Conservation (phyloP, 192 early-diverging fungal genomes). For the Piromyces sp. region DNA sequence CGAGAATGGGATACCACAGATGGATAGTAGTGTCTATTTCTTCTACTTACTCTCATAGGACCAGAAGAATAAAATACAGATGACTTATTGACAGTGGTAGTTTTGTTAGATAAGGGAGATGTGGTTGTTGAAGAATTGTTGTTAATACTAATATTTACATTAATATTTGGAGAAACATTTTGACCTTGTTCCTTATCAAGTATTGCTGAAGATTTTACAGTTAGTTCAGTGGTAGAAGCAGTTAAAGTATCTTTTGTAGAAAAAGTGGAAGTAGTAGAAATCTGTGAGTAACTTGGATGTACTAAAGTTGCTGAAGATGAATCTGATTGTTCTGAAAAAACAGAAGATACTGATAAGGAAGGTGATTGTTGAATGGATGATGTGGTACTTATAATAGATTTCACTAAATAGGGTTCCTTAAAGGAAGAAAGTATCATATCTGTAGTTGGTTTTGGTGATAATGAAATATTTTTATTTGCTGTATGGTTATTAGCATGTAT, state of each 20-base stretch:
- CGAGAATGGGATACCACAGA: background rate
- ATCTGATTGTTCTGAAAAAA: background rate
- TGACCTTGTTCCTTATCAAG: background rate
- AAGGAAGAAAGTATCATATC: background rate
- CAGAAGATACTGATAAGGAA: background rate
- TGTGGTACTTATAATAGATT: background rate
- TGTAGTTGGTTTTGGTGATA: background rate
- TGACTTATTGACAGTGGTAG: background rate
- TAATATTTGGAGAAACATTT: background rate
- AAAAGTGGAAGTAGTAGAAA: background rate
- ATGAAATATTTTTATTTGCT: background rate
- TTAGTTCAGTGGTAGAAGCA: background rate
- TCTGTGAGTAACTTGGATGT: background rate
- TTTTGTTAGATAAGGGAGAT: background rate
- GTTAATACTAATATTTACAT: background rate
- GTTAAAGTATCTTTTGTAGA: background rate
- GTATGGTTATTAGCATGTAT: background rate
- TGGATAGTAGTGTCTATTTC: background rate
- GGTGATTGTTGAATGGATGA: background rate
- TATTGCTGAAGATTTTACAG: background rate
- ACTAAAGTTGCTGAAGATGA: background rate
- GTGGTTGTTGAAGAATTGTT: background rate
- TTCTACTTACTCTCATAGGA: background rate
- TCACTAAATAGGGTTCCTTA: background rate
- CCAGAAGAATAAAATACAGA: background rate